phyloP scores from a whole-genome alignment of 176 grass and related monocot species.

The Hordeum vulgare region DNA sequence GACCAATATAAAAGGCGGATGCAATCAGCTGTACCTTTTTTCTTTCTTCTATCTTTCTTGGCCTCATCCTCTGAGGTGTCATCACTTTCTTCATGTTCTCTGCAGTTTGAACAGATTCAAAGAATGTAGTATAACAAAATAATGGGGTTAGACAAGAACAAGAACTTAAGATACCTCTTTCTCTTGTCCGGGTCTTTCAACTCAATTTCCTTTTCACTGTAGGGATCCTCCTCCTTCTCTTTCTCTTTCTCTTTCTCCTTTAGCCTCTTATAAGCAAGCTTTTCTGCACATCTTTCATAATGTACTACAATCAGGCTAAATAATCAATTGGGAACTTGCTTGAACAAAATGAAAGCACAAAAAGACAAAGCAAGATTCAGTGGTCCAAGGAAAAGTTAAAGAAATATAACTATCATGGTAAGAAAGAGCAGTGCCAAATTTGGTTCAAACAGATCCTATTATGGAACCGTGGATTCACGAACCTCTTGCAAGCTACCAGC shows the following conservation, averaged over 20 bases:
- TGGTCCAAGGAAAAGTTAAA: background rate
- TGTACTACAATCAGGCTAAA: constrained; percentile 16
- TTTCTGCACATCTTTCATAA: constrained; percentile 89
- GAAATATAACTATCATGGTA: background rate
- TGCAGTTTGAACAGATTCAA: constrained; percentile 18
- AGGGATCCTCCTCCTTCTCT: constrained; percentile 25
- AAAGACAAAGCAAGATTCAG: background rate
- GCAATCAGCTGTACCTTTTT: constrained; percentile 46
- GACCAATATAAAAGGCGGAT: background rate
- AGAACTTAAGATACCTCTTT: constrained; percentile 43
- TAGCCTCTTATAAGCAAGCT: constrained; percentile 78
- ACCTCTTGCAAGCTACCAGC: constrained; percentile 90
- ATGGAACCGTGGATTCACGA: background rate
- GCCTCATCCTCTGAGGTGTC: constrained; percentile 30
- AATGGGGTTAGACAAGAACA: background rate
- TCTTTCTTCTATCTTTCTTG: constrained; percentile 36
- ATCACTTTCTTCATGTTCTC: constrained; percentile 30
- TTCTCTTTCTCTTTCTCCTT: constrained; percentile 29
- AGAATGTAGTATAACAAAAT: background rate
- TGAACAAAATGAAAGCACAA: background rate
- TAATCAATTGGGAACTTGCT: background rate
- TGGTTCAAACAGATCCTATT: no score
- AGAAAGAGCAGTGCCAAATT: no score
- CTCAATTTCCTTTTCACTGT: constrained; percentile 28
- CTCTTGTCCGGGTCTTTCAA: constrained; percentile 41